A percentile compares a stretch with the other conserved stretches of the same genome.
These are phyloP conservation scores for Eucommia ulmoides DNA, from an alignment of 257 asterid species.

Conservation along the genomic window DNA sequence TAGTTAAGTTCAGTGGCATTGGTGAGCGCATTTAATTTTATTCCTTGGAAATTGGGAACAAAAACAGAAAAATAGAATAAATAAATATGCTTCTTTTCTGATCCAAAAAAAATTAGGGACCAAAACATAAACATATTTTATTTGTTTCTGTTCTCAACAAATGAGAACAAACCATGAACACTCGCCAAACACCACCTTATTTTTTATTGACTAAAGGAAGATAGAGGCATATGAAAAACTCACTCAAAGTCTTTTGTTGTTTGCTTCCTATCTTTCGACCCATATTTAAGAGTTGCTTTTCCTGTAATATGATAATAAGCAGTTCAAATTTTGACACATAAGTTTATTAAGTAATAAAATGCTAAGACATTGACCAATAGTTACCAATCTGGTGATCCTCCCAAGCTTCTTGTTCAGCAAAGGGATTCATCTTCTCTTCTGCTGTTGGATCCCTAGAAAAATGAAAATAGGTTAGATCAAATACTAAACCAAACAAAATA, in stretches of 20 bases:
- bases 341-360: slow-evolving; percentile 4
- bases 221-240: slow-evolving; percentile 39
- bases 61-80: too few relatives aligned
- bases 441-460: slow-evolving; percentile 58
- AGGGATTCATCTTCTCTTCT: slow-evolving; percentile 89
- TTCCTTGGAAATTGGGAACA: too few relatives aligned
- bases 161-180: too few relatives aligned
- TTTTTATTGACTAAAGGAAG: too few relatives aligned
- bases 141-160: too few relatives aligned
- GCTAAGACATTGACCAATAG: slow-evolving; percentile 5
- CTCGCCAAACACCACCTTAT: too few relatives aligned
- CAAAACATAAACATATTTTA: too few relatives aligned
- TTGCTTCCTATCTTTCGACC: slow-evolving; percentile 58
- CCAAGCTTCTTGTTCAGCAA: slow-evolving; percentile 99
- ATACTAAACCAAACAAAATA: too few relatives aligned
- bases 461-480: slow-evolving; percentile 11
- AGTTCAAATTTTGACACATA: slow-evolving; percentile 16
- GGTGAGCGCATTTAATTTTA: too few relatives aligned
- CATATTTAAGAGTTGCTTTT: slow-evolving; percentile 75
- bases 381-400: slow-evolving; percentile 95
- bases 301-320: slow-evolving; percentile 32
- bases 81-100: too few relatives aligned
- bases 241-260: slow-evolving; percentile 65
- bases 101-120: too few relatives aligned
- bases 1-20: too few relatives aligned